Evolutionary conservation across 306 rosid genomes (phyloP).

Genomic region (cucumber (Cucumis sativus)): Cucumber_9930_V3 NC_026657.2:16390501-16391000

Average conservation of each 20-base stretch:
- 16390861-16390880: neutral
- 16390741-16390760: neutral
- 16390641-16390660: neutral
- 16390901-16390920: neutral
- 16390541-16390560: neutral
- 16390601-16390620: neutral
- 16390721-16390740: neutral
- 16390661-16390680: neutral
- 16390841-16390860: neutral
- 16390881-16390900: neutral
- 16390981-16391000: neutral
- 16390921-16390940: constrained; percentile 2
- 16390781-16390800: neutral
- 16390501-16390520: neutral
- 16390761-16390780: neutral
- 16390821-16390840: neutral
- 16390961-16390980: neutral
- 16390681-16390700: neutral
- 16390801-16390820: neutral
- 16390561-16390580: neutral
- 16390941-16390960: neutral
- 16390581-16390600: neutral
- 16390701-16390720: neutral
- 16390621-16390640: neutral
- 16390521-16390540: neutral